Evolutionary conservation across 768 basidiomycete genomes (phyloP).

Genomic region (Stropharia rugosoannulata): DNA sequence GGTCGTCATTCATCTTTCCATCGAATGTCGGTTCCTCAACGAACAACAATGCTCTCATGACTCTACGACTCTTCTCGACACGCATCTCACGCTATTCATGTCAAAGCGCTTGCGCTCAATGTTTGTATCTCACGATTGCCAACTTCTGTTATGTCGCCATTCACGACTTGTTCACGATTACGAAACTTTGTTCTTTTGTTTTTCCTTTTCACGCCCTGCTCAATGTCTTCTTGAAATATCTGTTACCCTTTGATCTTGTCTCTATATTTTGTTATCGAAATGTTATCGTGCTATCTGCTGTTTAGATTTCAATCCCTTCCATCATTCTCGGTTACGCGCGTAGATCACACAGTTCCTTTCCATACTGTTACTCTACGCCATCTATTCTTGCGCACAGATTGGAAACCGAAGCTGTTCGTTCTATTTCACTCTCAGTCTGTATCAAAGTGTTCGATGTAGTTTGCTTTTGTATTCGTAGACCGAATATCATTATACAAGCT

Average conservation of each 20-base stretch:
- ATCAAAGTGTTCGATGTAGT: neutral
- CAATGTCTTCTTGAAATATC: neutral
- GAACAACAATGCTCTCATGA: neutral
- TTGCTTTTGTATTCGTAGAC: slow-evolving; percentile 11
- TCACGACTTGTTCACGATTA: slow-evolving; percentile 1
- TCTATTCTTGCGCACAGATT: neutral
- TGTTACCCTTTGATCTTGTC: neutral
- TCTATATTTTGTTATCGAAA: slow-evolving; percentile 2
- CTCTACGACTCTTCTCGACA: slow-evolving; percentile 1
- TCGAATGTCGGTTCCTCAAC: neutral
- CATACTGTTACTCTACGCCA: neutral
- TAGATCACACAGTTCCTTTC: neutral
- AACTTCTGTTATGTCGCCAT: neutral
- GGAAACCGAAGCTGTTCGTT: neutral
- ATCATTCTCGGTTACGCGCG: neutral
- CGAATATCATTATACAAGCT: slow-evolving; percentile 1
- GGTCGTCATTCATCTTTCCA: neutral
- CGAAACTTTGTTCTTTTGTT: slow-evolving; percentile 4
- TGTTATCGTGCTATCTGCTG: slow-evolving; percentile 4
- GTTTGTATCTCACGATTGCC: neutral
- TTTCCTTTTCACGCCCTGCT: neutral
- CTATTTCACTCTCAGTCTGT: neutral
- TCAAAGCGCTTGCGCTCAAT: neutral
- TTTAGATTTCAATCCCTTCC: neutral
- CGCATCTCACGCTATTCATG: neutral